These are phyloP conservation scores for Agaricus blazei DNA, from an alignment of 768 basidiomycete genomes.

Conservation along the genomic window DNA sequence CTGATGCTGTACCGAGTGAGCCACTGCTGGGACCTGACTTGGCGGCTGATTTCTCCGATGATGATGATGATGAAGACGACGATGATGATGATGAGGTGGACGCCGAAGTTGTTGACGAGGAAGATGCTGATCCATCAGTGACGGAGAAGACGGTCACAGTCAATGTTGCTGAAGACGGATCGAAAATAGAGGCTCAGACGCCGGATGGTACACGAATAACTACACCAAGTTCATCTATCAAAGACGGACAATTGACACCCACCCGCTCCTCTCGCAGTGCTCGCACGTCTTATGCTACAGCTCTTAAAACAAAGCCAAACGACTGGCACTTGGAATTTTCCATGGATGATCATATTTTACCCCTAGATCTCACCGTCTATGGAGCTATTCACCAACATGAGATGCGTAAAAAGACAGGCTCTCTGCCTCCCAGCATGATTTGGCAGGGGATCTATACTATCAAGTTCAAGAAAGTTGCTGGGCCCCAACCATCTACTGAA, in stretches of 20 bases:
- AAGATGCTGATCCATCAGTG: conserved; percentile 65
- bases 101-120: conserved; percentile 87
- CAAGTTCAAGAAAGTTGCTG: conserved; percentile 88
- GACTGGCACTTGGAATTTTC: conserved; percentile 98
- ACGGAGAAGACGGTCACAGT: conserved; percentile 85
- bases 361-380: conserved; percentile 89
- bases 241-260: conserved; percentile 30
- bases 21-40: conserved; percentile 60
- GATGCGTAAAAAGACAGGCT: conserved; percentile 65
- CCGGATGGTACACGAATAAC: conserved; percentile 94
- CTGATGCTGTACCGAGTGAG: conserved; percentile 48
- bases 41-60: conserved; percentile 76
- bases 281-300: conserved; percentile 85
- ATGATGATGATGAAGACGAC: conserved; percentile 35
- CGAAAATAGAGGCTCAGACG: conserved; percentile 93
- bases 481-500: conserved; percentile 65
- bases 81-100: conserved; percentile 81
- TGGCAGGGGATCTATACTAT: conserved; percentile 92
- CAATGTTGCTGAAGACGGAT: conserved; percentile 82
- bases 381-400: conserved; percentile 95
- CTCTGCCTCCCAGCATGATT: conserved; percentile 62
- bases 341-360: conserved; percentile 83
- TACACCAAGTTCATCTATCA: conserved; percentile 63
- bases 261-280: conserved; percentile 24
- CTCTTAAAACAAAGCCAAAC: conserved; percentile 85